Conservation (phyloP, 2,329 filamentous ascomycete genomes). For the Xylariaceae sp. region DNA sequence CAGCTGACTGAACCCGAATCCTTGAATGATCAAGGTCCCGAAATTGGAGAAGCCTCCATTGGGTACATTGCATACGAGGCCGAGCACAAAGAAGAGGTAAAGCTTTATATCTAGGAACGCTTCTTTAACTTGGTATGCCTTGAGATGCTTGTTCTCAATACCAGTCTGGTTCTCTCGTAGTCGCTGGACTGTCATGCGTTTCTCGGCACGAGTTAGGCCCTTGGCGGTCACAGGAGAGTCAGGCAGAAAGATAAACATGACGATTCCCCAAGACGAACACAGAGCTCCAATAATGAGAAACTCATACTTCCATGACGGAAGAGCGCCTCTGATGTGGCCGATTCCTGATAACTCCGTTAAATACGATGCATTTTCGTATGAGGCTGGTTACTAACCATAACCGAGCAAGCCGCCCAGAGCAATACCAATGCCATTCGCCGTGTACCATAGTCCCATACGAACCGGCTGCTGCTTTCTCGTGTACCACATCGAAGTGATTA, state of each 20-base stretch:
- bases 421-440: slow-evolving; percentile 60
- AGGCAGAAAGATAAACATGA: slow-evolving; percentile 51
- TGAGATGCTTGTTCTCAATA: slow-evolving; percentile 44
- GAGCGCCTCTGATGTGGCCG: slow-evolving; percentile 55
- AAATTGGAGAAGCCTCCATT: slow-evolving; percentile 66
- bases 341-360: slow-evolving; percentile 42
- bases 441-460: slow-evolving; percentile 61
- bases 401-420: slow-evolving; percentile 60
- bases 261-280: slow-evolving; percentile 43
- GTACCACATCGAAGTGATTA: slow-evolving; percentile 66
- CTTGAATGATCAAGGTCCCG: slow-evolving; percentile 63
- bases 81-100: slow-evolving; percentile 59
- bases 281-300: slow-evolving; percentile 50
- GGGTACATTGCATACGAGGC: slow-evolving; percentile 55
- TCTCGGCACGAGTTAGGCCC: slow-evolving; percentile 52
- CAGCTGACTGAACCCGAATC: slow-evolving; percentile 59
- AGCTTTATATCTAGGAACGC: slow-evolving; percentile 52
- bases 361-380: background rate
- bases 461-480: slow-evolving; percentile 62
- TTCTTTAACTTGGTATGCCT: slow-evolving; percentile 46
- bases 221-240: slow-evolving; percentile 58
- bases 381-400: slow-evolving; percentile 46
- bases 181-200: slow-evolving; percentile 45
- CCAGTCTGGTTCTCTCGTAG: slow-evolving; percentile 47
- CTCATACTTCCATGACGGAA: slow-evolving; percentile 53